These are phyloP conservation scores for Puccinia hordei DNA, from an alignment of 1,284 basidiomycete species.

Conservation along the genomic window DNA sequence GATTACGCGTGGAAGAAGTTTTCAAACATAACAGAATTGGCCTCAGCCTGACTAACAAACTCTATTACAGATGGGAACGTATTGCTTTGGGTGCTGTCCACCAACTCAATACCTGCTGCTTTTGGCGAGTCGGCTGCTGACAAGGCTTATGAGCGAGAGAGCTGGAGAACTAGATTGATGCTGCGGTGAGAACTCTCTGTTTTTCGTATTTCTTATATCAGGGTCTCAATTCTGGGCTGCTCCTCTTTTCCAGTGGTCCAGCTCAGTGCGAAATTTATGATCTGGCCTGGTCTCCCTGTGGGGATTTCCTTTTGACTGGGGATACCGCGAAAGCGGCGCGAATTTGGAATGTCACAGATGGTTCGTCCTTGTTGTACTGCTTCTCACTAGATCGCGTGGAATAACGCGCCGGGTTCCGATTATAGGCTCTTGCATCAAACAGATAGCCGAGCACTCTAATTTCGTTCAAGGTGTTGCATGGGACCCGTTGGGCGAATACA, in stretches of 20 bases:
- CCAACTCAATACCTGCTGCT: conserved; percentile 18
- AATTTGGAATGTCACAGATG: conserved; percentile 76
- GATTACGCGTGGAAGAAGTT: no score
- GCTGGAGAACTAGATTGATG: conserved; percentile 51
- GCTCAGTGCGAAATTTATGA: conserved; percentile 80
- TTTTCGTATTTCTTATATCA: not conserved
- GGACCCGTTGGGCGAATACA: conserved; percentile 91
- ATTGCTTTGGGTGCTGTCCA: conserved; percentile 47
- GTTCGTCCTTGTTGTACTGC: conserved; percentile 61
- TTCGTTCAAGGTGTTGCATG: conserved; percentile 96
- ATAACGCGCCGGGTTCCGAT: not conserved
- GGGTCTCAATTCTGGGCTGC: not conserved
- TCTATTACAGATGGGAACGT: conserved; percentile 72
- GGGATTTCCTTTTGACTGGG: conserved; percentile 88
- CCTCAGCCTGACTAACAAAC: not conserved
- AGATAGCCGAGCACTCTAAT: conserved; percentile 85
- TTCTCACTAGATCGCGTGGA: not conserved
- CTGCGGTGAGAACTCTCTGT: conserved; percentile 24
- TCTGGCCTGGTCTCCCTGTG: conserved; percentile 92
- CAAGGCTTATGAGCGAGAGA: conserved; percentile 47
- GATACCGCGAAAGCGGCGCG: conserved; percentile 94
- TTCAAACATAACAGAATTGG: not conserved
- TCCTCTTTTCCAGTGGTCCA: conserved; percentile 40
- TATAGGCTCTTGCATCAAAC: conserved; percentile 66
- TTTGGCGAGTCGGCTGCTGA: conserved; percentile 41